Base-by-base conservation (phyloP, 2,329 filamentous ascomycete species). In the Oidium heveae region DNA sequence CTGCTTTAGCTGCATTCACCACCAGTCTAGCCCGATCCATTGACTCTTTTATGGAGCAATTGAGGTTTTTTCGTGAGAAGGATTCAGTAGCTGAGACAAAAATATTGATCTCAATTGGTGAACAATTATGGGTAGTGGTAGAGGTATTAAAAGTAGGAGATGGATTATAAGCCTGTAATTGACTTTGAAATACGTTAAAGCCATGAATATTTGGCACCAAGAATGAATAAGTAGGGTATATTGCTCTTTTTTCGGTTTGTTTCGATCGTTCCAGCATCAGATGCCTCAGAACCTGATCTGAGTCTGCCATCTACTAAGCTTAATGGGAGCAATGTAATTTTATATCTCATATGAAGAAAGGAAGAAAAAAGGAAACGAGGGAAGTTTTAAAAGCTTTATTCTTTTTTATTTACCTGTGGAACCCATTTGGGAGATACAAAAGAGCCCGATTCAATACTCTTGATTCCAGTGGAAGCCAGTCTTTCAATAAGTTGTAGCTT, bases 391-490 rank as follows among this genome's bases (percentile, higher is more conserved):
- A 32, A 5, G 28, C 28, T 32, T 32, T 8, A 32, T 32, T 32
- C 9, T 32, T 32, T 32, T 28, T 32, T 10, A 56, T 65, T 58
- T 62, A 86, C 77, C 72, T 91, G 86, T 3, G 86, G 86, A 52
- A 88, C 80, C 76, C 83, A 88, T 75, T 84, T 86, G 1, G 86
- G 84, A 50, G 82, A 77, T 10, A 93, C 86, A 63, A 93, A 86
- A 1, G 83, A 84, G 0, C 85, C 86, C 18, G 83, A 80, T 66
- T 93, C 86, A 58, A 93, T 89, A 2, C 79, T 79, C 6, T 70
- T 69, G 44, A 91, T 66, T 0, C 86, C 86, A 0, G 84, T 82
- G 58, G 70, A 69, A 36, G 79, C 76, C 57, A 93, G 69, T 57
- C 76, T 71, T 60, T 80, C 74, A 41, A 93, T 83, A 54, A 93